phyloP scores from a whole-genome alignment of 1,139 yeast species.

The Suhomyces terraborum region DNA sequence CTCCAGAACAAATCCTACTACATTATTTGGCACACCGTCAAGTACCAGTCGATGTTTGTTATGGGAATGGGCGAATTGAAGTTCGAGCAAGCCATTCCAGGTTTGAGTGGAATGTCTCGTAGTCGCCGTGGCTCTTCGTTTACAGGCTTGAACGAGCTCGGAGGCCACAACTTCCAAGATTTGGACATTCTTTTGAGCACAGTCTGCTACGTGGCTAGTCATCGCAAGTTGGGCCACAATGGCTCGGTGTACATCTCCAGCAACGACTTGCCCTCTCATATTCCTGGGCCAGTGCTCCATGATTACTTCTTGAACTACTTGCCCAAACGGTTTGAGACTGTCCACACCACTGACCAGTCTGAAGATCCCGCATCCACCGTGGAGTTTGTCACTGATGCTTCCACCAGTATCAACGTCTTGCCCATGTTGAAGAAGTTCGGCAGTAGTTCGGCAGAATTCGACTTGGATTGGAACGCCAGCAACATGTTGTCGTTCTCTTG shows the following conservation, averaged over 20 bases:
- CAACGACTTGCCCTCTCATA: constrained; percentile 38
- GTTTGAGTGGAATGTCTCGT: constrained; percentile 16
- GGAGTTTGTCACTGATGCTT: constrained; percentile 28
- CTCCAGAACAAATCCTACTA: constrained; percentile 41
- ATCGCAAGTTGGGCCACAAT: constrained; percentile 20
- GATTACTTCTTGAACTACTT: constrained; percentile 42
- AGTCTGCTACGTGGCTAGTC: constrained; percentile 34
- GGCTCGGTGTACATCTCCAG: constrained; percentile 25
- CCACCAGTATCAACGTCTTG: constrained; percentile 24
- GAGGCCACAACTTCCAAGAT: constrained; percentile 47
- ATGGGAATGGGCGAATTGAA: constrained; percentile 43
- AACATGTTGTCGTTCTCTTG: constrained; percentile 26
- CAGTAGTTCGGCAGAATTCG: constrained; percentile 27
- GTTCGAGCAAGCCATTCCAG: constrained; percentile 28
- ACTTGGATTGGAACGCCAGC: constrained; percentile 41
- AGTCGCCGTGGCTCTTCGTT: constrained; percentile 40
- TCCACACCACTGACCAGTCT: constrained; percentile 11
- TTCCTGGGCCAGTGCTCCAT: constrained; percentile 41
- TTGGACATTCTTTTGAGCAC: constrained; percentile 38
- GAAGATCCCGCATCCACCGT: constrained; percentile 21
- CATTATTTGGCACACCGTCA: constrained; percentile 36
- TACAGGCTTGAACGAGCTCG: constrained; percentile 42
- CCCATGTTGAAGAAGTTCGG: constrained; percentile 45
- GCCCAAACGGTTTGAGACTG: constrained; percentile 26
- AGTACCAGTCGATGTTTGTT: constrained; percentile 26